Evolutionary conservation across 495 filamentous ascomycete genomes (phyloP).

Genomic region (Neurospora africana): DNA sequence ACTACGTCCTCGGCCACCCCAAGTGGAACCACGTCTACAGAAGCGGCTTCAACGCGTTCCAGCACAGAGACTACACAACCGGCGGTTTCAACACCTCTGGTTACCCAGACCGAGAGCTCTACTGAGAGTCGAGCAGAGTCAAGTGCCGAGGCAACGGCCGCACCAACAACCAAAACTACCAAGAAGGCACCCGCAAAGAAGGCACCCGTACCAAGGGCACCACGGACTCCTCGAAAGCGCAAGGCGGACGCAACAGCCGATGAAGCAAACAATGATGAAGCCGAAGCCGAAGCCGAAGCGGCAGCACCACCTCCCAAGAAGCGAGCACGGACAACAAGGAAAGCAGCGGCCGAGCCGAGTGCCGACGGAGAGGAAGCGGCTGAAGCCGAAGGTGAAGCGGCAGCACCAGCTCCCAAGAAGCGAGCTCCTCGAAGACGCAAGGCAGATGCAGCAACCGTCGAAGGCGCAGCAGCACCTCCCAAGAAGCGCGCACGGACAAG

Average conservation of each 20-base stretch:
- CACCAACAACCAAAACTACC: not conserved
- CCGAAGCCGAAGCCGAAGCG: not conserved
- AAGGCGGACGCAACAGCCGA: not conserved
- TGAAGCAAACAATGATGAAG: not conserved
- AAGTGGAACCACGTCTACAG: not conserved
- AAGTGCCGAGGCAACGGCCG: not conserved
- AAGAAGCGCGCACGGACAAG: constrained; percentile 12
- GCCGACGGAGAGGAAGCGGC: constrained; percentile 8
- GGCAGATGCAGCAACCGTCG: not conserved
- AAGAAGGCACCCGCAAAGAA: not conserved
- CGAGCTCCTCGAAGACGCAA: constrained; percentile 13
- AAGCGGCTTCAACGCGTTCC: not conserved
- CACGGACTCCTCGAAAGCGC: constrained; percentile 5
- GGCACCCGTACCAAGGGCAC: not conserved
- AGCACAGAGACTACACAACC: not conserved
- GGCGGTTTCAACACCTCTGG: not conserved
- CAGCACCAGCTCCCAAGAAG: constrained; percentile 3
- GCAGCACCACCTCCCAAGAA: constrained; percentile 5
- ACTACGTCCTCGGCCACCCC: not conserved
- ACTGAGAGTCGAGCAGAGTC: not conserved
- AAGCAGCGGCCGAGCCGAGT: constrained; percentile 3
- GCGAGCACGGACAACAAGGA: not conserved
- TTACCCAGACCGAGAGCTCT: not conserved
- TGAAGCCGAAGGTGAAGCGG: not conserved
- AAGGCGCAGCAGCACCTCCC: constrained; percentile 2